Evolutionary conservation across 306 rosid genomes (phyloP).

Genomic region (Datisca glomerata): DNA sequence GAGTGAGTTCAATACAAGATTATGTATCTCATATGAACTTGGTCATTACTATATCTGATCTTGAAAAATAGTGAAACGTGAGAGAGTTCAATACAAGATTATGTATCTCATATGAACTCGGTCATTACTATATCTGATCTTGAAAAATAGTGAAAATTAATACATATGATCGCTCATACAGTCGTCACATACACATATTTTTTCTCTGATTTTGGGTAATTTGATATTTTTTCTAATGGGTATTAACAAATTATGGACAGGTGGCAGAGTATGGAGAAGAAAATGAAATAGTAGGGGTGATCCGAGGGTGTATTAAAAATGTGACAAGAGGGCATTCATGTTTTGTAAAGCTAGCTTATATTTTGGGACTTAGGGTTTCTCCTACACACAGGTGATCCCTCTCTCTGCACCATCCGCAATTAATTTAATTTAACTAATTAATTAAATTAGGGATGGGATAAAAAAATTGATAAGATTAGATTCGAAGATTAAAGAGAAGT

Average conservation of each 20-base stretch:
- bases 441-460: too few relatives aligned
- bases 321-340: slow-evolving; percentile 48
- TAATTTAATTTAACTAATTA: not conserved
- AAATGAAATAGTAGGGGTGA: slow-evolving; percentile 58
- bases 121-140: too few relatives aligned
- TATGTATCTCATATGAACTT: too few relatives aligned
- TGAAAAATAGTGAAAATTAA: too few relatives aligned
- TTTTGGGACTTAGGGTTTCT: slow-evolving; percentile 88
- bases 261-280: slow-evolving; percentile 80
- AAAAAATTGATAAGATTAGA: too few relatives aligned
- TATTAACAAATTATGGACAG: slow-evolving; percentile 17
- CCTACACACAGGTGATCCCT: slow-evolving; percentile 55
- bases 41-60: too few relatives aligned
- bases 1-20: not conserved
- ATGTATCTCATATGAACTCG: too few relatives aligned
- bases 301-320: slow-evolving; percentile 83
- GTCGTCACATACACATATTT: too few relatives aligned
- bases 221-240: not conserved
- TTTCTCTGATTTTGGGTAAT: not conserved
- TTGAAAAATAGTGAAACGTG: too few relatives aligned
- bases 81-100: too few relatives aligned
- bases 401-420: slow-evolving; percentile 2
- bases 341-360: slow-evolving; percentile 59
- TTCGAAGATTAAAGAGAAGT: too few relatives aligned
- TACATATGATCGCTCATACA: too few relatives aligned